Percentiles rank a stretch among this genome's conserved stretches.
These are phyloP conservation scores for Sporothrix pseudoabietina DNA, from an alignment of 2,329 filamentous ascomycete genomes.

Conservation along the genomic window DNA sequence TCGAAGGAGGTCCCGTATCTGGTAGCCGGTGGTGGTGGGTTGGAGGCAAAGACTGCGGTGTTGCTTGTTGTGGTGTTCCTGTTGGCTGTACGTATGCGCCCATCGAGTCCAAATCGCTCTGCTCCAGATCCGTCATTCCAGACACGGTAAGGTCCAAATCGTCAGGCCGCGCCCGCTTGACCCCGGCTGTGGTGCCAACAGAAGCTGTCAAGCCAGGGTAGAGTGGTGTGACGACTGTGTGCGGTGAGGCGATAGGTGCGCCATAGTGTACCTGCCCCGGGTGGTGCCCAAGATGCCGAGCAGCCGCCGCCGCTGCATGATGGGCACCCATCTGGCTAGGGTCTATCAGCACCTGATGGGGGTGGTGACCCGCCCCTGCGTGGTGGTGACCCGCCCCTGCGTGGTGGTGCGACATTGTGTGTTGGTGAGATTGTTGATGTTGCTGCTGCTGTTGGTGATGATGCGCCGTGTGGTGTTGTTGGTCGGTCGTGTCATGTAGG, in stretches of 20 bases:
- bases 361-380: constrained; percentile 47
- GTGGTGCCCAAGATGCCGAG: constrained; percentile 50
- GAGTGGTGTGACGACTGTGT: constrained; percentile 53
- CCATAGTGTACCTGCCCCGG: constrained; percentile 59
- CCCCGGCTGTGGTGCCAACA: constrained; percentile 36
- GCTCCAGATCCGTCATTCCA: constrained; percentile 56
- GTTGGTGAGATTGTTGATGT: constrained; percentile 52
- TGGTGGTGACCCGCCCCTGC: constrained; percentile 43
- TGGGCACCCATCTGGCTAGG: constrained; percentile 57
- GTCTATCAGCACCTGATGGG: constrained; percentile 60
- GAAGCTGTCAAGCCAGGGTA: constrained; percentile 50
- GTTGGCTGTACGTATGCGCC: constrained; percentile 52
- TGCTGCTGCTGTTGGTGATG: constrained; percentile 48
- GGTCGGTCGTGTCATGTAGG: constrained; percentile 50
- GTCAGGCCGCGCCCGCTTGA: constrained; percentile 60
- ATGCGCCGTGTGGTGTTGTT: constrained; percentile 48
- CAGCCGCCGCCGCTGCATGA: constrained; percentile 41
- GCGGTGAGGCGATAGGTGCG: constrained; percentile 48
- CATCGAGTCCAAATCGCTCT: constrained; percentile 58
- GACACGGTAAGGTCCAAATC: constrained; percentile 60
- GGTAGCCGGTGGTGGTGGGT: constrained; percentile 76
- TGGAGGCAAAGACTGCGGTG: constrained; percentile 45
- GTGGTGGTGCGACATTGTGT: constrained; percentile 50
- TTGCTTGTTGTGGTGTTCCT: constrained; percentile 37
- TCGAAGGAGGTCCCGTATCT: constrained; percentile 67